Evolutionary conservation across 192 early-diverging fungal species (phyloP).

Genomic region (Backusella mclennaniae): DNA sequence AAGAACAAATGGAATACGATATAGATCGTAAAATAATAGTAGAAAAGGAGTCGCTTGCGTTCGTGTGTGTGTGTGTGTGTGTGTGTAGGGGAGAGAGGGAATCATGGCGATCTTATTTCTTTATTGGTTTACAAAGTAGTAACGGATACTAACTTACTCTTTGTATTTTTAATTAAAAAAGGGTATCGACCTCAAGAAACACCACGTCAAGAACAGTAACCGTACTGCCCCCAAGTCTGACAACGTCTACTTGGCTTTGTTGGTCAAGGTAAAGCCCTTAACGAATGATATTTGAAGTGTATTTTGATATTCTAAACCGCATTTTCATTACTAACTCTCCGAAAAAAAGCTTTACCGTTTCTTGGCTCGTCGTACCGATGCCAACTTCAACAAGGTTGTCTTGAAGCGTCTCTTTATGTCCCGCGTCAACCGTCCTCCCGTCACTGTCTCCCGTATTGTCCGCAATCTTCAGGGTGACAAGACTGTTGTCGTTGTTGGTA

Average conservation of each 20-base stretch:
- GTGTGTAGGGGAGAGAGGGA: background rate
- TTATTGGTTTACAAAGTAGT: background rate
- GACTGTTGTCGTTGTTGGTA: constrained; percentile 94
- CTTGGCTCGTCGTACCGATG: constrained; percentile 98
- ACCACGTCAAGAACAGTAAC: constrained; percentile 96
- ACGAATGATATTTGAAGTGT: background rate
- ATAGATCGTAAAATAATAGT: background rate
- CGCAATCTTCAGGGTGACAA: constrained; percentile 77
- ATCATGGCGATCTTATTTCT: background rate
- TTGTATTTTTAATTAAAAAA: constrained; percentile 30
- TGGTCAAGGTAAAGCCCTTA: constrained; percentile 81
- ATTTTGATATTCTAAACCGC: background rate
- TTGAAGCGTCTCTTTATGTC: constrained; percentile 99
- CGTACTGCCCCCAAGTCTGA: constrained; percentile 87
- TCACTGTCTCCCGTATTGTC: constrained; percentile 88
- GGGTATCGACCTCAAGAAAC: constrained; percentile 99
- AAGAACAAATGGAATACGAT: background rate
- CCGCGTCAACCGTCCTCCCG: constrained; percentile 92
- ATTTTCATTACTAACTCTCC: background rate
- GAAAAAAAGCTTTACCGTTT: constrained; percentile 89
- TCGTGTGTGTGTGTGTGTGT: background rate
- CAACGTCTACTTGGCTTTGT: constrained; percentile 96
- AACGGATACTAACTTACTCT: background rate
- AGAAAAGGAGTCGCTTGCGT: background rate
- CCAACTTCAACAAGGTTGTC: constrained; percentile 98